These are phyloP conservation scores for Aspergillus clavatus DNA, from an alignment of 2,329 filamentous ascomycete genomes.

Conservation along the genomic window DNA sequence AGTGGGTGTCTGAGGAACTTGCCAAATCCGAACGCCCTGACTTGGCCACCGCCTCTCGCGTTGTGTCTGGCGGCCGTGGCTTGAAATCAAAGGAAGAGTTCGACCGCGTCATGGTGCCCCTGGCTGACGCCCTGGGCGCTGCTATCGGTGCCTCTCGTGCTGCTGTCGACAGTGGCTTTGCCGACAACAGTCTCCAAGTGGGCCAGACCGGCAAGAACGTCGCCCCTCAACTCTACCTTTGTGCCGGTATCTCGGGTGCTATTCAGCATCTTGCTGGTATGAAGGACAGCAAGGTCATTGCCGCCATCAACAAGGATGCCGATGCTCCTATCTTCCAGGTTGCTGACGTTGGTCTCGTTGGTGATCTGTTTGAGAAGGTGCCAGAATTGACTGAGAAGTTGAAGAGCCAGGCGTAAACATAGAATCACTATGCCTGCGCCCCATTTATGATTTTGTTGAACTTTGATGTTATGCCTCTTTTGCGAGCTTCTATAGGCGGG, in stretches of 20 bases:
- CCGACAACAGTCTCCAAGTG: conserved; percentile 96
- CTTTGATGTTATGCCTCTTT: conserved; percentile 12
- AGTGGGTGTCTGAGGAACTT: conserved; percentile 93
- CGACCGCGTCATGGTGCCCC: conserved; percentile 82
- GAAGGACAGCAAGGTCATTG: conserved; percentile 99
- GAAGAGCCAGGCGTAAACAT: conserved; percentile 47
- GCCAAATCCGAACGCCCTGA: conserved; percentile 92
- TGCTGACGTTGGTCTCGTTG: conserved; percentile 90
- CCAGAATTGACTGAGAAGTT: conserved; percentile 95
- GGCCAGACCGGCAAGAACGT: conserved; percentile 99
- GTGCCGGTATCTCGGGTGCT: conserved; percentile 90
- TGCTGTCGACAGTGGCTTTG: conserved; percentile 94
- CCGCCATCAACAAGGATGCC: conserved; percentile 94
- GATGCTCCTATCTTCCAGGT: conserved; percentile 99
- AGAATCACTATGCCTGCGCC: neutral
- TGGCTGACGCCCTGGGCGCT: conserved; percentile 90
- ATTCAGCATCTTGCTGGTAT: conserved; percentile 98
- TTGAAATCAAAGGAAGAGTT: conserved; percentile 98
- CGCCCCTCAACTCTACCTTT: conserved; percentile 90
- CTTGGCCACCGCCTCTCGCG: conserved; percentile 77
- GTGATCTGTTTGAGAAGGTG: conserved; percentile 91
- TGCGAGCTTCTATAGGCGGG: conserved; percentile 2
- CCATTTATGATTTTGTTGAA: conserved; percentile 14
- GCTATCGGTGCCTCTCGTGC: conserved; percentile 92
- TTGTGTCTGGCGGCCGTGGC: conserved; percentile 90